Evolutionary conservation across 1,139 yeast genomes (phyloP), one percentile per base, ranked within the genome.

Genomic region (Candida sp.): DNA sequence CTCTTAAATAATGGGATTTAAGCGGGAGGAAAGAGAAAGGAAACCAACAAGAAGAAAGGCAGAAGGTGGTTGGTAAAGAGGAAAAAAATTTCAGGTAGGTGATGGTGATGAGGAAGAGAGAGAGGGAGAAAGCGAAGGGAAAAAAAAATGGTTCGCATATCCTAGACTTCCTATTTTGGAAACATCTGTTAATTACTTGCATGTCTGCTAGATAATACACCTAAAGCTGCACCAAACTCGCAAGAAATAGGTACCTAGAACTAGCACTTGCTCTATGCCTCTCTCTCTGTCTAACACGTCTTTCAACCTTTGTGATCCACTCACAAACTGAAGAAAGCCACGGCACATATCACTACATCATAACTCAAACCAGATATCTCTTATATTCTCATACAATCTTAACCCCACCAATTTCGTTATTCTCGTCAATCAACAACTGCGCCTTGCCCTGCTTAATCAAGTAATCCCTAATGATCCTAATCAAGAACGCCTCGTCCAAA

Each of bases 401-500:
- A 2, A 89, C 90, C 34, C 93, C 96, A 3, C 86, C 88, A 23
- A 86, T 79, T 54, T 70, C 72, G 38, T 69, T 72, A 39, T 75
- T 76, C 47, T 85, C 89, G 54, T 81, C 84, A 66, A 81, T 81
- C 60, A 89, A 67, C 25, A 88, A 62, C 51, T 84, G 88, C 1
- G 90, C 93, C 58, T 84, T 80, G 2, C 90, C 90, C 58, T 86
- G 81, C 53, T 83, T 84, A 22, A 84, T 86, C 57, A 93, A 70
- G 2, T 79, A 76, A 35, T 81, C 83, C 53, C 64, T 69, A 30
- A 91, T 65, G 3, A 87, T 84, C 54, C 73, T 73, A 22, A 79
- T 75, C 54, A 92, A 69, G 26, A 91, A 65, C 11, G 67, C 65
- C 43, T 82, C 78, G 59, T 90, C 92, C 62, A 92, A 77, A 33